These are phyloP conservation scores for Neonectria neomacrospora DNA, from an alignment of 2,329 filamentous ascomycete species.

Conservation along the genomic window DNA sequence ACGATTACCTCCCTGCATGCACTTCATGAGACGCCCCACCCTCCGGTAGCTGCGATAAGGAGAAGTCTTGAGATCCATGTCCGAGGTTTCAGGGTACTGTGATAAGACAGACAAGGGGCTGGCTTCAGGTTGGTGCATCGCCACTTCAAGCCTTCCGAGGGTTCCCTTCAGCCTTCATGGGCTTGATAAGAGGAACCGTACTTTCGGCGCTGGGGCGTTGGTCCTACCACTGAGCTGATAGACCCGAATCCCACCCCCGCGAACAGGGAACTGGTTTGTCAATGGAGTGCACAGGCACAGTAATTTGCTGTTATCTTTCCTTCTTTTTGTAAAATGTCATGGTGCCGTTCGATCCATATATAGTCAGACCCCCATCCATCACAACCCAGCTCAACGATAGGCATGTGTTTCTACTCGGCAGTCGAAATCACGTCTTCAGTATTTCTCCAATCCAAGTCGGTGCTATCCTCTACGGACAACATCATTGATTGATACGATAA, in stretches of 20 bases:
- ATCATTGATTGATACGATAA: not conserved
- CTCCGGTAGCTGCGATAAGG: conserved; percentile 16
- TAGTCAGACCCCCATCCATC: not conserved
- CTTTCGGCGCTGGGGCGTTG: not conserved
- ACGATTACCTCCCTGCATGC: not conserved
- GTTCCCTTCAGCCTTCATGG: not conserved
- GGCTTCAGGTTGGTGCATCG: not conserved
- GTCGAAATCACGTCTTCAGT: not conserved
- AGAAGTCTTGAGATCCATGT: conserved; percentile 16
- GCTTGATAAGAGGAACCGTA: not conserved
- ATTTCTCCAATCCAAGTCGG: not conserved
- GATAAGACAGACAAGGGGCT: conserved; percentile 33
- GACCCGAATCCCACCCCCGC: conserved; percentile 11
- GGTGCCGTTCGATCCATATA: conserved; percentile 8
- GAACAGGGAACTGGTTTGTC: conserved; percentile 10
- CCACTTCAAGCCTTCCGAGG: not conserved
- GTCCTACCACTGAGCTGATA: not conserved
- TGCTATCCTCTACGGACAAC: not conserved
- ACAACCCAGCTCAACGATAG: not conserved
- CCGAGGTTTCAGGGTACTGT: conserved; percentile 16
- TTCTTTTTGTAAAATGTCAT: not conserved
- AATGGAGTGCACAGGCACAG: conserved; percentile 3
- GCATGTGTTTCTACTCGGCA: not conserved
- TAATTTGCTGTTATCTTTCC: conserved; percentile 16
- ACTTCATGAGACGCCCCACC: conserved; percentile 18